Base-by-base conservation (phyloP, 768 basidiomycete genomes). In the Lentinula sp. region DNA sequence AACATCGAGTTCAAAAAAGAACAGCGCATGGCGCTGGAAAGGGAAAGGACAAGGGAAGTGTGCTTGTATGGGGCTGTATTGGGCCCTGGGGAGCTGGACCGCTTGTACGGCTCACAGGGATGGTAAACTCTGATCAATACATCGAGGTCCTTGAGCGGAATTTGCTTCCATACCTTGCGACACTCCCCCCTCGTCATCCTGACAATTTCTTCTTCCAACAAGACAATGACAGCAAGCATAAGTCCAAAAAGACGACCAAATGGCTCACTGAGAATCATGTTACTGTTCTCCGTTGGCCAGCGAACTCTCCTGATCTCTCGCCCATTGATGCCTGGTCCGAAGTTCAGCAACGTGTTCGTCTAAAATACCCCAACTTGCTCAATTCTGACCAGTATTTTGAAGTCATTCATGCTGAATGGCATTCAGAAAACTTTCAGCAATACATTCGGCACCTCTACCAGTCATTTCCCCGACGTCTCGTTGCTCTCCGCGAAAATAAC, bases 221-320 rank as follows among this genome's bases (percentile, higher is more conserved):
- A 18, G 74, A 78, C 61, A 74, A 74, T 51, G 65, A 76, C 65
- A 74, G 68, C 10, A 77, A 76, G 65, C 75, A 77, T 65, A 75
- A 65, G 1, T 63, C 67, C 13, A 64, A 66, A 43, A 21, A 69
- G 10, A 68, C 64, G 5, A 28, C 60, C 16, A 57, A 45, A 1
- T 77, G 73, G 71, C 73, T 77, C 50, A 8, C 43, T 10, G 53
- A 70, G 13, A 61, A 75, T 18, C 35, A 69, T 34, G 32, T 76
- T 21, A 34, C 67, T 40, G 45, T 66, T 6, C 61, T 78, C 7
- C n/a, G 31, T 1, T 78, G 74, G 74, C 69, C 70, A 9, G 57
- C 74, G 1, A 21, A 42, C 21, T 62, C 56, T 23, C 67, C 66
- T 1, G 67, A 73, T 56, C 58, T 71, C 40, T 71, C 69, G 61